Percentiles rank a stretch among this genome's conserved stretches.
Evolutionary conservation across 257 asterid genomes (phyloP).

Genomic region (Cynanchum wilfordii): DNA sequence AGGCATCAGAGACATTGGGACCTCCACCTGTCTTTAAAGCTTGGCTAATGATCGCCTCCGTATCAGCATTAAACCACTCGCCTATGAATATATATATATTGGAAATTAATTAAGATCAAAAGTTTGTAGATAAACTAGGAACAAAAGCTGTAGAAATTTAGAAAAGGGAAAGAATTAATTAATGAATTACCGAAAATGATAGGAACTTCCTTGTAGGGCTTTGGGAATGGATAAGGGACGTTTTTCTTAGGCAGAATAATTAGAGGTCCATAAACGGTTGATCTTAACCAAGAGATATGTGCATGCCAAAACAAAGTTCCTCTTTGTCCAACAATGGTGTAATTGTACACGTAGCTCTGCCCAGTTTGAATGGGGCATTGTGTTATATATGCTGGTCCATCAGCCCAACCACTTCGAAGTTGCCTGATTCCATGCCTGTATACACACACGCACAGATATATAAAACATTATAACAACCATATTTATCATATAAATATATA

Average conservation of each 20-base stretch:
- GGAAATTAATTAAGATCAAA: neutral
- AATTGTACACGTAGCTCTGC: slow-evolving; percentile 52
- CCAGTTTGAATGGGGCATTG: slow-evolving; percentile 64
- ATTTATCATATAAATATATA: neutral
- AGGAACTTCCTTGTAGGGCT: slow-evolving; percentile 60
- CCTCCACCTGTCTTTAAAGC: slow-evolving; percentile 60
- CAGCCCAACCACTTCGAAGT: slow-evolving; percentile 65
- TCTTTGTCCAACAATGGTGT: slow-evolving; percentile 51
- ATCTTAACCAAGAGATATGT: slow-evolving; percentile 60
- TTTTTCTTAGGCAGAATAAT: slow-evolving; percentile 48
- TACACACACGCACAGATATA: no score
- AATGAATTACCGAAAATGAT: slow-evolving; percentile 42
- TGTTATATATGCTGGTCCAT: slow-evolving; percentile 57
- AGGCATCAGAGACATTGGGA: slow-evolving; percentile 58
- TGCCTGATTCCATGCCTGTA: slow-evolving; percentile 64
- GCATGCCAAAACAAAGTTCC: slow-evolving; percentile 65
- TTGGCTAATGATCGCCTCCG: slow-evolving; percentile 57
- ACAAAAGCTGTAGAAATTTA: neutral
- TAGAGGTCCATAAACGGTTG: slow-evolving; percentile 55
- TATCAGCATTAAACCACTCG: slow-evolving; percentile 60
- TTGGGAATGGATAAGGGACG: slow-evolving; percentile 45
- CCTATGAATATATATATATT: slow-evolving; percentile 23
- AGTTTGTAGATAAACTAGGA: no score
- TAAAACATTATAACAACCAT: no score
- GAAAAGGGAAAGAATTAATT: no score